A percentile compares a stretch with the other conserved stretches of the same genome.
Conservation (phyloP, 768 basidiomycete genomes). For the Cystobasidium onofrii region DNA sequence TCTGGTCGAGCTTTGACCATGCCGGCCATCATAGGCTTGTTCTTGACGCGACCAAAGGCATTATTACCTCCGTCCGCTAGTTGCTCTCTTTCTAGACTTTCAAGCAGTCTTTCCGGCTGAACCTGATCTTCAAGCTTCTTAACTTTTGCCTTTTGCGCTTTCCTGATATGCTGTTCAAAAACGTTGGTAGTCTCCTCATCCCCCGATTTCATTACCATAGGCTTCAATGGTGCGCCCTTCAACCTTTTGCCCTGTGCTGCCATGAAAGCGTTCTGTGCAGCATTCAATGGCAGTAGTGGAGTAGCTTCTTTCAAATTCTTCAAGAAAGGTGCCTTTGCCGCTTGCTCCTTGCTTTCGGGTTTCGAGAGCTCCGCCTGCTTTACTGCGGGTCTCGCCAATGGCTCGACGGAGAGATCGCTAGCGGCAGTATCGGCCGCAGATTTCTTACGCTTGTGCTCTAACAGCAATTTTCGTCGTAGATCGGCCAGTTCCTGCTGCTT, state of each 20-base stretch:
- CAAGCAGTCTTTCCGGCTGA: background rate
- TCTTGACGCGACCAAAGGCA: background rate
- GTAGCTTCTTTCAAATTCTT: background rate
- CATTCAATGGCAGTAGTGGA: background rate
- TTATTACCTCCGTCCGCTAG: background rate
- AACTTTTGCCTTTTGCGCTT: background rate
- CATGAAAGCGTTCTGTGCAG: background rate
- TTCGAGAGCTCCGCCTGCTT: background rate
- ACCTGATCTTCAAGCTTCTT: background rate
- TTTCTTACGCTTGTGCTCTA: background rate
- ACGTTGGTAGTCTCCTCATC: background rate
- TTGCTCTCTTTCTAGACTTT: background rate
- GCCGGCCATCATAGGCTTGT: conserved; percentile 11
- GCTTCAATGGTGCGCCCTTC: background rate
- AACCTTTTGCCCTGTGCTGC: background rate
- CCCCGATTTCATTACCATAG: too few relatives aligned
- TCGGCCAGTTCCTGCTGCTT: background rate
- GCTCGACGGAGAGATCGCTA: background rate
- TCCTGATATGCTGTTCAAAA: background rate
- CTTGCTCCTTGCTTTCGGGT: background rate
- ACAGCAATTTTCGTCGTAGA: background rate
- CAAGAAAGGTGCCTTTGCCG: background rate
- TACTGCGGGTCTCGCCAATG: background rate
- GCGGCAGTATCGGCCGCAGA: background rate
- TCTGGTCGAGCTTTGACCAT: conserved; percentile 8